Evolutionary conservation across 176 grass and related monocot species (phyloP), one percentile per base, ranked within the genome.

Genomic region (Avena sativa): DNA sequence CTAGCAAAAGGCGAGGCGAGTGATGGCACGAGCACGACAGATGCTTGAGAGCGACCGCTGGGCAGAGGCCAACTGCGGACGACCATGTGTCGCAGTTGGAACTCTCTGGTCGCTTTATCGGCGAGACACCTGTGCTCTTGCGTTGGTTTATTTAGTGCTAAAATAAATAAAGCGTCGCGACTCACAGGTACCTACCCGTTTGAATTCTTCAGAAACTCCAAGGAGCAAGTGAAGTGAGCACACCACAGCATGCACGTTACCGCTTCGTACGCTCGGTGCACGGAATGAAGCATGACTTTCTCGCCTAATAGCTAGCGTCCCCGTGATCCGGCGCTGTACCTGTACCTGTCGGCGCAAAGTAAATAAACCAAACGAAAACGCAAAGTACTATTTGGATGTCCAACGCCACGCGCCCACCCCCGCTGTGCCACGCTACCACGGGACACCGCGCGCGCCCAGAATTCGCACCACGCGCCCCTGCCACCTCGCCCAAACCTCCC

Each of bases 81-180:
- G 9, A 19, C 70, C 86, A 38, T 56, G 86, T 87, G 79, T 55
- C 69, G 14, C 68, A 2, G 55, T 11, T 25, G 46, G 38, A 10
- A 48, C 68, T 40, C 26, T 32, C 23, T 17, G 26, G 80, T 78
- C 62, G 25, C 73, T 68, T 78, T 9, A 4, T 23, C 63, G 14
- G 53, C 81, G 74, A 79, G 87, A 56, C 87, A 79, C 87, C 81
- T 84, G 75, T 84, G 55, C 10, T 0, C 44, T 25, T 12, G 0
- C 0, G 1, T 15, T 12, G 43, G 49, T 78, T 84, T 53, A n/a
- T 78, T 74, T n/a, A 51, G 0, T 0, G 4, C 2, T 9, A 6
- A 2, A 5, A 2, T 8, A 6, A 2, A 5, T 11, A 73, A 48
- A 23, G 38, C 9, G 11, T 49, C 71, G n/a, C n/a, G 26, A 55